Evolutionary conservation across 176 grass and related monocot species (phyloP), one percentile per base, ranked within the genome.

Genomic region (Raddia guianensis): DNA sequence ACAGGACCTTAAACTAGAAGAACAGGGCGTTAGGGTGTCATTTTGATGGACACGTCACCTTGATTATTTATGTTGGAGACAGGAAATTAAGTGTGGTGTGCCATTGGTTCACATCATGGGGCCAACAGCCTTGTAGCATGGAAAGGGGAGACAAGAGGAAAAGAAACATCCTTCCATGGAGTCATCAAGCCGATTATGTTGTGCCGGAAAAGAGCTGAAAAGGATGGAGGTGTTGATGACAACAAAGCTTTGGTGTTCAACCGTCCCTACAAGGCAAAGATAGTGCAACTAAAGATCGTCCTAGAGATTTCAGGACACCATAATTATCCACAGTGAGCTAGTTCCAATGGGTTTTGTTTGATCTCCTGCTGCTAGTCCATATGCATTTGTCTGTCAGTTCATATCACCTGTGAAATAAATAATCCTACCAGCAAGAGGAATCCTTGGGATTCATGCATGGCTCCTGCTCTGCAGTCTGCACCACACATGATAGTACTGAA

Each of bases 361-460:
- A 50, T 35, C 34, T 16, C 12, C 5, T 37, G 34, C 15, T 44
- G 6, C 10, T 54, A 66, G 43, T 54, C 49, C 18, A 67, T 52
- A 40, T 9, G 49, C 18, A 54, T 21, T 43, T 40, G 37, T 40
- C 37, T 40, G 16, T 79, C 50, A 67, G 5, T 53, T 72, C 70
- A 27, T 27, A 27, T 27, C 27, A 18, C 48, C n/a, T 21, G 69
- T 68, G 65, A 86, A 59, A 42, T 3, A 40, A 40, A 44, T 44
- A 59, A 62, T 59, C 13, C 57, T 68, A 7, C 33, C 60, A 27
- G 20, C 70, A 76, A 54, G 62, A 45, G 80, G 89, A 90, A 91
- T 92, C 84, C 88, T 92, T 90, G 78, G 70, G 56, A 89, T 51
- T 80, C 51, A 58, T 47, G 34, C 47, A 63, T 50, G 40, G 77